Evolutionary conservation across 257 asterid genomes (phyloP).

Genomic region (Solanum dulcamara): DNA sequence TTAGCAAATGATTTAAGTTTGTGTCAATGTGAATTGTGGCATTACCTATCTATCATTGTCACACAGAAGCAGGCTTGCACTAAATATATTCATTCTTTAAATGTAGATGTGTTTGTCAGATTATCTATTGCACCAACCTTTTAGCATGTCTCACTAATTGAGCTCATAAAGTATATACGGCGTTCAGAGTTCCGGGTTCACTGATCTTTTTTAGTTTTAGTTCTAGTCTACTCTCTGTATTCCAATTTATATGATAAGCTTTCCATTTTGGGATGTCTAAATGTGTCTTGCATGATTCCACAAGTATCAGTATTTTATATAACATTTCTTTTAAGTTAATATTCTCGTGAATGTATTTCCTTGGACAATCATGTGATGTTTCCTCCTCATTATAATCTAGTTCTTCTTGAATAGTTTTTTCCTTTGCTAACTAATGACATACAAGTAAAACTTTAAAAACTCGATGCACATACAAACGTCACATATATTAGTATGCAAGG

Average conservation of each 20-base stretch:
- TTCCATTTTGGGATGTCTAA: background rate
- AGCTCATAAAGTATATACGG: background rate
- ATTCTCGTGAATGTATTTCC: background rate
- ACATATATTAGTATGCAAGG: background rate
- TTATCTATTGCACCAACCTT: background rate
- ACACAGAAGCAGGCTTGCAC: background rate
- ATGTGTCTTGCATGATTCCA: background rate
- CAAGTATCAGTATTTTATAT: background rate
- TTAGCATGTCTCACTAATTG: background rate
- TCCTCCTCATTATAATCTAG: background rate
- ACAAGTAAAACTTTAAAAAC: background rate
- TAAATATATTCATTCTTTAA: background rate
- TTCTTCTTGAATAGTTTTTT: background rate
- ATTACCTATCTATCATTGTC: background rate
- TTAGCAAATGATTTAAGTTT: background rate
- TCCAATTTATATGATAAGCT: background rate
- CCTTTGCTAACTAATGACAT: background rate
- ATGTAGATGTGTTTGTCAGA: background rate
- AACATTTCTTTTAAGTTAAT: background rate
- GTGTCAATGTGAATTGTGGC: background rate
- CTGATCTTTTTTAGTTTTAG: background rate
- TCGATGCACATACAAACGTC: background rate
- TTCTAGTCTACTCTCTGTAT: background rate
- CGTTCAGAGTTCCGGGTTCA: background rate
- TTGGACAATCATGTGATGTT: background rate